Base-by-base conservation (phyloP, 768 basidiomycete species). In the Termitomyces eurrhizus region DNA sequence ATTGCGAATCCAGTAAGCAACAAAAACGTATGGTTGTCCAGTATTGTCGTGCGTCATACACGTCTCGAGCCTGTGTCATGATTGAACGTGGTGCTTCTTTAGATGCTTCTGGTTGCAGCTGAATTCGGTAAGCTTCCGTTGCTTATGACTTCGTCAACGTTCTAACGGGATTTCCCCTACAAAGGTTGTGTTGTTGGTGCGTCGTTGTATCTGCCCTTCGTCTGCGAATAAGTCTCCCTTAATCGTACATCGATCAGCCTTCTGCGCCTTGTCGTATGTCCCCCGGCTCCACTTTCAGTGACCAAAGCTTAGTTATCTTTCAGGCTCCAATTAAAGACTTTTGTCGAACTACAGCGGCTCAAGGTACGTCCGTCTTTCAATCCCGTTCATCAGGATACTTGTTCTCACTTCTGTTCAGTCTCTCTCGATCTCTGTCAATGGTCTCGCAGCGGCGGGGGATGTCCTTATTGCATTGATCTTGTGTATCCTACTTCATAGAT, bases 391-490 rank as follows among this genome's bases (percentile, higher is more conserved):
- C n/a, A 45, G 18, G 11, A 42, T 32, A 33, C 8, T 57, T 56
- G 37, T 50, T 35, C 9, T 21, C 21, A 45, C n/a, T 13, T 8
- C 16, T n/a, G 33, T 56, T 1, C 49, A 80, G 77, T 64, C 54
- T 14, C 70, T 82, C 12, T 79, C 80, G 1, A 75, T 77, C 56
- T 57, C 73, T 26, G 73, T 83, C 60, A 84, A 83, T 62, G 75
- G 72, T 2, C 66, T 78, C 3, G 74, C 80, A 8, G 78, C 81
- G 1, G 75, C 71, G 6, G 81, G 78, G 6, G 83, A 84, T 51
- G 62, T 80, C 29, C 61, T 82, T 39, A 83, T 83, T 48, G 79
- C 83, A 0, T 63, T 59, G n/a, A 65, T 73, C 24, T 73, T 83
- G 29, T 78, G 75, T 58, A 62, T 60, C 9, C 70, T 84, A 52